These are phyloP conservation scores for Meredithiella fracta DNA, from an alignment of 2,329 filamentous ascomycete species.

Conservation along the genomic window DNA sequence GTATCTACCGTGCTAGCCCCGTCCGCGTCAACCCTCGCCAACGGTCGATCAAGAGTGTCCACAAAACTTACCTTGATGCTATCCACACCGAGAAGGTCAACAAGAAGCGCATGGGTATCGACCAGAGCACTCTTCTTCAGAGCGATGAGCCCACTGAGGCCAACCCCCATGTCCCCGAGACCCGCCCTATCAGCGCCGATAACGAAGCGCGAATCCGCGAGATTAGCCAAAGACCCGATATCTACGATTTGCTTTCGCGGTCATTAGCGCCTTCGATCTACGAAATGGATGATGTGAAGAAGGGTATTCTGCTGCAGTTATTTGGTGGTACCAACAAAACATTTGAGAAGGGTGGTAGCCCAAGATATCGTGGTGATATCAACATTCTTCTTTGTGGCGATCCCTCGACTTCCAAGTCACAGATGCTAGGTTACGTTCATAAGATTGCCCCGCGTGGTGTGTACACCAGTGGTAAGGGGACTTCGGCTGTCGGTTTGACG, in stretches of 20 bases:
- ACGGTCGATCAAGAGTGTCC: slow-evolving; percentile 80
- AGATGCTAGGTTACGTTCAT: slow-evolving; percentile 86
- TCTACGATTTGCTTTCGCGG: slow-evolving; percentile 82
- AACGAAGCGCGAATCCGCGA: slow-evolving; percentile 79
- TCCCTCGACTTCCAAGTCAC: slow-evolving; percentile 90
- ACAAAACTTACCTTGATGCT: slow-evolving; percentile 96
- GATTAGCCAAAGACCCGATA: slow-evolving; percentile 63
- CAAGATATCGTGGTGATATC: slow-evolving; percentile 92
- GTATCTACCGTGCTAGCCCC: slow-evolving; percentile 88
- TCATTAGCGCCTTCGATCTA: slow-evolving; percentile 91
- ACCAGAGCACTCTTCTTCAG: slow-evolving; percentile 66
- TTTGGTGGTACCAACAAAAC: slow-evolving; percentile 98
- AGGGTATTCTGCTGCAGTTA: slow-evolving; percentile 87
- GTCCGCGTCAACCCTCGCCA: slow-evolving; percentile 89
- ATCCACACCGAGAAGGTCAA: slow-evolving; percentile 94
- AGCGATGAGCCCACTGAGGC: slow-evolving; percentile 33
- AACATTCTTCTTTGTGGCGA: slow-evolving; percentile 95
- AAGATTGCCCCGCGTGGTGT: slow-evolving; percentile 85
- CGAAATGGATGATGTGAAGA: slow-evolving; percentile 98
- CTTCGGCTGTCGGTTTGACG: slow-evolving; percentile 65
- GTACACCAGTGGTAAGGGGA: slow-evolving; percentile 68
- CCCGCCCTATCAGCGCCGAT: slow-evolving; percentile 65
- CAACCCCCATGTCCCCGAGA: slow-evolving; percentile 31
- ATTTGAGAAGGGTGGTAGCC: slow-evolving; percentile 89
- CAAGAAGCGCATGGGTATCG: slow-evolving; percentile 82